These are phyloP conservation scores for Dovyalis caffra DNA, from an alignment of 345 rosid species.

Conservation along the genomic window DNA sequence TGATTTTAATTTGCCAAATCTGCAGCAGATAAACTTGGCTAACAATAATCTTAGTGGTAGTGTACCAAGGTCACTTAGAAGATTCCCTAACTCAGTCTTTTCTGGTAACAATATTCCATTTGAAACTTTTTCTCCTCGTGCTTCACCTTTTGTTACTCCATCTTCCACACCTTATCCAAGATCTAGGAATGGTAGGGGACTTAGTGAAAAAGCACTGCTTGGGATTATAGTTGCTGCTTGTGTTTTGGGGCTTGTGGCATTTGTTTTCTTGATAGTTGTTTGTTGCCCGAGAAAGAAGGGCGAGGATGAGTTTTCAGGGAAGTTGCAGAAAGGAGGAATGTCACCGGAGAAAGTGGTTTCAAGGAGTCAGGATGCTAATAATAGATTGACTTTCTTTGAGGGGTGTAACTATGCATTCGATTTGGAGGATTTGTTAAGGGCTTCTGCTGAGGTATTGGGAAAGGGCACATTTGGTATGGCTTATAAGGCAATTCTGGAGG, in stretches of 20 bases:
- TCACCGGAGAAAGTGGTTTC: constrained; percentile 80
- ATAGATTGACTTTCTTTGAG: constrained; percentile 82
- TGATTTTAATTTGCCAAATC: constrained; percentile 47
- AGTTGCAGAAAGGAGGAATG: constrained; percentile 69
- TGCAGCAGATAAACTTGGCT: constrained; percentile 59
- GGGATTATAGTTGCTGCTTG: constrained; percentile 46
- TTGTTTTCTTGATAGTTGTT: constrained; percentile 48
- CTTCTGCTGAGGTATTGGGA: constrained; percentile 97
- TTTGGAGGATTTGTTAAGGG: constrained; percentile 94
- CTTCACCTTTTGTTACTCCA: constrained; percentile 41
- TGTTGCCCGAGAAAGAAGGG: constrained; percentile 54
- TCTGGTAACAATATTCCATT: constrained; percentile 59
- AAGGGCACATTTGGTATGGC: constrained; percentile 94
- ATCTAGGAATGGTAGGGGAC: constrained; percentile 31
- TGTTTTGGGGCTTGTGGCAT: constrained; percentile 42
- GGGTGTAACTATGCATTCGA: constrained; percentile 89
- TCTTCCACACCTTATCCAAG: constrained; percentile 18
- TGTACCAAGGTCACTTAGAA: constrained; percentile 58
- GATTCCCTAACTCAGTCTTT: constrained; percentile 59
- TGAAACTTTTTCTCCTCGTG: constrained; percentile 28
- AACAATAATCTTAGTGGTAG: constrained; percentile 59
- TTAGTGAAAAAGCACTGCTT: constrained; percentile 52
- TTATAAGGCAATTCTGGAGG: constrained; percentile 86
- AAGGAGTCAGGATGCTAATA: constrained; percentile 74
- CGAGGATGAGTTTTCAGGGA: constrained; percentile 39